Evolutionary conservation across 228 moss, liverwort and hornwort genomes (phyloP).

Genomic region (Sphagnum fallax): DNA sequence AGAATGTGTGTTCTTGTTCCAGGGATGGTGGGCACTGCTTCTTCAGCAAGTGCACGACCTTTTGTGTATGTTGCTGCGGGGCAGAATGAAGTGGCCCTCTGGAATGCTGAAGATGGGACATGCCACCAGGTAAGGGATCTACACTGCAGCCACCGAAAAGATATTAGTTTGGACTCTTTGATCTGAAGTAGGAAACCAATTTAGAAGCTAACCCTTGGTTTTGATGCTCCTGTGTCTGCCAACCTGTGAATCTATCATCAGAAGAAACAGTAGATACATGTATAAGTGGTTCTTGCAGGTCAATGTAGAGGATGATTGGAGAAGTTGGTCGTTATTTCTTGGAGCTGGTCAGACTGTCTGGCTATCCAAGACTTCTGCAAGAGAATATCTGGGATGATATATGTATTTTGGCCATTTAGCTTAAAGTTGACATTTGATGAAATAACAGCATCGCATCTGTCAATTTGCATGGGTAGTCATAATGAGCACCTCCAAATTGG

Average conservation of each 20-base stretch:
- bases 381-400: too few species aligned
- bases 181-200: not conserved
- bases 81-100: slow-evolving; percentile 83
- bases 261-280: too few species aligned
- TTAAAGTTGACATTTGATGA: too few species aligned
- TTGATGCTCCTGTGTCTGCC: not conserved
- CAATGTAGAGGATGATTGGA: too few species aligned
- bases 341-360: too few species aligned
- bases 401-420: too few species aligned
- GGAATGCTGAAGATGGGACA: slow-evolving; percentile 96
- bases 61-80: slow-evolving; percentile 94
- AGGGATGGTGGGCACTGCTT: slow-evolving; percentile 31
- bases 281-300: too few species aligned
- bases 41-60: slow-evolving; percentile 63
- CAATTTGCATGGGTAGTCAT: too few species aligned
- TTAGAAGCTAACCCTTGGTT: not conserved
- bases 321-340: too few species aligned
- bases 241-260: too few species aligned
- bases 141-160: not conserved
- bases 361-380: too few species aligned
- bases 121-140: slow-evolving; percentile 69
- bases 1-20: slow-evolving; percentile 96
- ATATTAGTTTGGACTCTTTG: not conserved
- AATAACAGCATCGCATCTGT: too few species aligned
- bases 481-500: not conserved